phyloP scores from a whole-genome alignment of 2,329 filamentous ascomycete species.

The Verticillium tricorpus region DNA sequence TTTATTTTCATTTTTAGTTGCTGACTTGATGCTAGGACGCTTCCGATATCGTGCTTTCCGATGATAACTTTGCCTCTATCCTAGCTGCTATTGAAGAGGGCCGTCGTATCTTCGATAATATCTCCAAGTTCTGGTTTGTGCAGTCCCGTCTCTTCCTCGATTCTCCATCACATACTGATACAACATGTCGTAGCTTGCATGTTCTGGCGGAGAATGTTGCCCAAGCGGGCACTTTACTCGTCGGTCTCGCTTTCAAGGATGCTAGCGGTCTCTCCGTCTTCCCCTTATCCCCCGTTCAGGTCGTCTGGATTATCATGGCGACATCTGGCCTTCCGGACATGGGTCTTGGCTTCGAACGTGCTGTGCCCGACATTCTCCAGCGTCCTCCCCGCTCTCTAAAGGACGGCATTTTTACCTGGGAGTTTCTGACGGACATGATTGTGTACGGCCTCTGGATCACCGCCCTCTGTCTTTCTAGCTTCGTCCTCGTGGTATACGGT shows the following conservation, averaged over 20 bases:
- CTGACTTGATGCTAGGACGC: conserved; percentile 39
- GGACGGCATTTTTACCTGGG: conserved; percentile 51
- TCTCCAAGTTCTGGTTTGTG: conserved; percentile 52
- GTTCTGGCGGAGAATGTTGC: conserved; percentile 59
- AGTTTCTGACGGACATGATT: conserved; percentile 55
- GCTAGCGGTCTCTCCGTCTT: conserved; percentile 55
- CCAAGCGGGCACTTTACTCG: conserved; percentile 57
- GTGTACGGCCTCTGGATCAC: conserved; percentile 59
- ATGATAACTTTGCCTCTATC: conserved; percentile 63
- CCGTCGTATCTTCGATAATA: conserved; percentile 62
- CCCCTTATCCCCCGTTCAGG: conserved; percentile 60
- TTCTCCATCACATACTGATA: neutral
- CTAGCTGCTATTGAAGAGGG: conserved; percentile 61
- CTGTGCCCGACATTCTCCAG: conserved; percentile 57
- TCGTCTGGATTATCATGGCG: conserved; percentile 69
- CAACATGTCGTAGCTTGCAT: conserved; percentile 38
- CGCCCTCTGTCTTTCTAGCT: conserved; percentile 31
- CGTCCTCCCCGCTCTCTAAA: conserved; percentile 44
- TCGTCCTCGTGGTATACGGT: conserved; percentile 18
- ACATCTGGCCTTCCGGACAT: conserved; percentile 64
- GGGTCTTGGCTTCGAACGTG: conserved; percentile 62
- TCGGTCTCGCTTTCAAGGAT: conserved; percentile 64
- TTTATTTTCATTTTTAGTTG: neutral
- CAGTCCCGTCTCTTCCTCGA: neutral
- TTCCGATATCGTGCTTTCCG: conserved; percentile 56